Evolutionary conservation across 208 protist species (phyloP).

Genomic region (Trypanosoma avium): DNA sequence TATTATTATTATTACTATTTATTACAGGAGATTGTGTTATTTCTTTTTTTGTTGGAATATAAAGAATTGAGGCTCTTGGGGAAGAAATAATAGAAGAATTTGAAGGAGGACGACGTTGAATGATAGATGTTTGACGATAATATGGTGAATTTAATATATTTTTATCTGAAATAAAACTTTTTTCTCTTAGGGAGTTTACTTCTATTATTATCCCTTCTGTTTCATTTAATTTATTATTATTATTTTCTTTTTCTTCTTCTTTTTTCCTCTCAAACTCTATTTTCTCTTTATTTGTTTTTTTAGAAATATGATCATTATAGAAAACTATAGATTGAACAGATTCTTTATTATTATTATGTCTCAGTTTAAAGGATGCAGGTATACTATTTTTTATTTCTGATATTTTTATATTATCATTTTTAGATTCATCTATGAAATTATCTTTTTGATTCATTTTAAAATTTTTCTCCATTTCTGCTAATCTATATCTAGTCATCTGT

Average conservation of each 20-base stretch:
- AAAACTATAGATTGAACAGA: neutral
- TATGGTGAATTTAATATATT: neutral
- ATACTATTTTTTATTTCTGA: neutral
- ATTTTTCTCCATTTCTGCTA: slow-evolving; percentile 24
- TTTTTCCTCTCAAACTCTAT: neutral
- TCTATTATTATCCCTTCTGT: no score
- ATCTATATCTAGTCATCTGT: slow-evolving; percentile 9
- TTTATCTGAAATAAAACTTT: neutral
- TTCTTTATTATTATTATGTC: neutral
- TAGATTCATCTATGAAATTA: neutral
- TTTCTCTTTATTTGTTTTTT: neutral
- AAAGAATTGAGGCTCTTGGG: no score
- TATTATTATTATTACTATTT: no score
- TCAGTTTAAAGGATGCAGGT: neutral
- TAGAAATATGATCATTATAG: neutral
- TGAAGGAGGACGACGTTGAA: no score
- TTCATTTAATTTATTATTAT: neutral
- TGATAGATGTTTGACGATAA: neutral
- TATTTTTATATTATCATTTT: neutral
- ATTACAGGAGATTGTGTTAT: neutral
- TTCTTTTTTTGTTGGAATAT: no score
- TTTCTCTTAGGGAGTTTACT: no score
- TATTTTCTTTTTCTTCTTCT: neutral
- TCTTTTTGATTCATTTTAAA: neutral
- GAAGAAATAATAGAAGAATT: no score